Evolutionary conservation across 108 stramenopile species (phyloP), one percentile per base, ranked within the genome.

Genomic region (Cyclotella atomus): DNA sequence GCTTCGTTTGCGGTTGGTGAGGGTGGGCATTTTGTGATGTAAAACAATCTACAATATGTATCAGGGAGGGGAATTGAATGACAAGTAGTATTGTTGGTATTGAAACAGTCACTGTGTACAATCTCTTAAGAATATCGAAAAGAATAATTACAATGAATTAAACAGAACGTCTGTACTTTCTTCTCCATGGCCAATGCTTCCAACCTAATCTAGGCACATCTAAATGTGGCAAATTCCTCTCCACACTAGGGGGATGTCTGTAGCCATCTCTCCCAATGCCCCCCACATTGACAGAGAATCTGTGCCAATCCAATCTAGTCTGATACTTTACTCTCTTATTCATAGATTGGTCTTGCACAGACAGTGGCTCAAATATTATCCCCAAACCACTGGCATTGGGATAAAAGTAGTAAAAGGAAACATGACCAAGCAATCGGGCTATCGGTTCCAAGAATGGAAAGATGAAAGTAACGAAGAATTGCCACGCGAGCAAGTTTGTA

Each of bases 1-100:
- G 89, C 90, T 5, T 80, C 90, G 55, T 92, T 92, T 87, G 94
- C 94, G 2, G 68, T 92, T 3, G 94, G 94, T 52, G 88, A 88
- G 77, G 91, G 91, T 56, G 94, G 94, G 30, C 86, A 84, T 54
- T 90, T 91, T 70, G 91, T 82, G 1, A 67, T 77, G 76, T 82
- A 73, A 17, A 49, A 20, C 17, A 14, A 17, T 53, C 19, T 23
- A 53, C 23, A 7, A 14, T 53, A 24, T 8, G 21, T 53, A 53
- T 8, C 6, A 14, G 23, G 19, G 17, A 17, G 23, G 21, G 23
- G 21, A 6, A 28, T 27, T 28, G 14, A 57, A 25, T 30, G 5
- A 25, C 21, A 28, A 15, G 25, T 14, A n/a, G n/a, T n/a, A n/a
- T n/a, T n/a, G n/a, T n/a, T n/a, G n/a, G n/a, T n/a, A n/a, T n/a